Percentiles rank a stretch among this genome's conserved stretches.
Conservation (phyloP, 1,284 basidiomycete genomes). For the Austroboletus novae-zelandiae region DNA sequence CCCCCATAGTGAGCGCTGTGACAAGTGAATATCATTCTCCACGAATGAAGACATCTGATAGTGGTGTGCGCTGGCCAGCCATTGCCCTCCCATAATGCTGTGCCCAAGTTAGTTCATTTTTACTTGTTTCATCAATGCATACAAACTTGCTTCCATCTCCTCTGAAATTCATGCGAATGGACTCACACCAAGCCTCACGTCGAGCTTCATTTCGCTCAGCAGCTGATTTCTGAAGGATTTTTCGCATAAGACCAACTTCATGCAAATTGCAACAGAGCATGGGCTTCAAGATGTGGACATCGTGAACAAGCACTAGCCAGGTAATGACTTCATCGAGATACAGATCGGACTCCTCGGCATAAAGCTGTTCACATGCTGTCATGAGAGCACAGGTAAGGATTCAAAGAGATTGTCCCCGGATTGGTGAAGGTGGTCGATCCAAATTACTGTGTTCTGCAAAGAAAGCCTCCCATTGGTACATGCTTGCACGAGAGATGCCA, state of each 20-base stretch:
- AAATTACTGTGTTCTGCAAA: not conserved
- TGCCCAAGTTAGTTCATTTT: constrained; percentile 20
- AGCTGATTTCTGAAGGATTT: not conserved
- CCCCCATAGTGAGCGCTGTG: constrained; percentile 1
- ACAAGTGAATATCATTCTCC: constrained; percentile 17
- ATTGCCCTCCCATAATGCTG: not conserved
- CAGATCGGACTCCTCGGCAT: not conserved
- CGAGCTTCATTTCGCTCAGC: not conserved
- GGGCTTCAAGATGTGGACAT: not conserved
- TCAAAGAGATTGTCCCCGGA: not conserved
- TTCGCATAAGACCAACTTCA: not conserved
- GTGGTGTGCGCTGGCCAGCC: constrained; percentile 7
- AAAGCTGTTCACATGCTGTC: not conserved
- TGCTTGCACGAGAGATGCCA: not conserved
- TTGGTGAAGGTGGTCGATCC: constrained; percentile 1
- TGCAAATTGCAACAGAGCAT: not conserved
- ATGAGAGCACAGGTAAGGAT: not conserved
- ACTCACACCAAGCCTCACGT: not conserved
- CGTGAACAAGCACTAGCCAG: not conserved
- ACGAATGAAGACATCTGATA: constrained; percentile 19
- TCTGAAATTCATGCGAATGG: not conserved
- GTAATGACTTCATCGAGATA: constrained; percentile 1
- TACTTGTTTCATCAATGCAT: constrained; percentile 27
- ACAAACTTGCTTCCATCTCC: constrained; percentile 28
- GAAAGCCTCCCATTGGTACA: not conserved